Percentiles rank a stretch among this genome's conserved stretches.
Evolutionary conservation across 352 stramenopile species (phyloP).

Genomic region (Phytophthora pluvialis): DNA sequence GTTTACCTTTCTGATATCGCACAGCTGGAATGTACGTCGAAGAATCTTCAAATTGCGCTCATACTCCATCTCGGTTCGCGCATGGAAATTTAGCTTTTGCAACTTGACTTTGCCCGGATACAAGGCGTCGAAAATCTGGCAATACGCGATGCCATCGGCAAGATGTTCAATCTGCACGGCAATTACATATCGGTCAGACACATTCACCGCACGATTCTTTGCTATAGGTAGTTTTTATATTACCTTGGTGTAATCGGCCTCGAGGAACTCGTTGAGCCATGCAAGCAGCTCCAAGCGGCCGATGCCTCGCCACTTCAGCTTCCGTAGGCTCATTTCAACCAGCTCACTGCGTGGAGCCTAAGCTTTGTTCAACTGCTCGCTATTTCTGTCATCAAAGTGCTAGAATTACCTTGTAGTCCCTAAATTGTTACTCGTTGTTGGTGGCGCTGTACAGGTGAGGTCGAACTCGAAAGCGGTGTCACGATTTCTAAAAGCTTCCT

Average conservation of each 20-base stretch:
- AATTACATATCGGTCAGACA: too few species aligned
- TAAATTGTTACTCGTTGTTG: too few species aligned
- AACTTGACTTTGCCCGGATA: conserved; percentile 74
- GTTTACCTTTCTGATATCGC: conserved; percentile 67
- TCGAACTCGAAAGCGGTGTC: too few species aligned
- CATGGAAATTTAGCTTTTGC: conserved; percentile 66
- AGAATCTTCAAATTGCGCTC: conserved; percentile 75
- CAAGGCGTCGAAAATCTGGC: conserved; percentile 73
- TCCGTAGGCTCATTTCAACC: conserved; percentile 68
- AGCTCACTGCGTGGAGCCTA: background rate
- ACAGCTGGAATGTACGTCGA: conserved; percentile 58
- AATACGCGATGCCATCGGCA: conserved; percentile 82
- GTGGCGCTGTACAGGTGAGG: too few species aligned
- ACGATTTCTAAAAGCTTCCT: too few species aligned
- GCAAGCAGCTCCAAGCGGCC: conserved; percentile 77
- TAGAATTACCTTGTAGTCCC: too few species aligned
- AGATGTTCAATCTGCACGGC: conserved; percentile 69
- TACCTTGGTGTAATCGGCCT: conserved; percentile 86
- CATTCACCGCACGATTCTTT: too few species aligned
- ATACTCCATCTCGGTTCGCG: conserved; percentile 53
- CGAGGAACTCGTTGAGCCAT: conserved; percentile 83
- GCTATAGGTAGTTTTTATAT: background rate
- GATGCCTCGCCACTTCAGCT: conserved; percentile 79
- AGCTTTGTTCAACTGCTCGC: background rate
- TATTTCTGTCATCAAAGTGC: conserved; percentile 21